Evolutionary conservation across 768 basidiomycete species (phyloP).

Genomic region (Tricholoma hemisulphureum): DNA sequence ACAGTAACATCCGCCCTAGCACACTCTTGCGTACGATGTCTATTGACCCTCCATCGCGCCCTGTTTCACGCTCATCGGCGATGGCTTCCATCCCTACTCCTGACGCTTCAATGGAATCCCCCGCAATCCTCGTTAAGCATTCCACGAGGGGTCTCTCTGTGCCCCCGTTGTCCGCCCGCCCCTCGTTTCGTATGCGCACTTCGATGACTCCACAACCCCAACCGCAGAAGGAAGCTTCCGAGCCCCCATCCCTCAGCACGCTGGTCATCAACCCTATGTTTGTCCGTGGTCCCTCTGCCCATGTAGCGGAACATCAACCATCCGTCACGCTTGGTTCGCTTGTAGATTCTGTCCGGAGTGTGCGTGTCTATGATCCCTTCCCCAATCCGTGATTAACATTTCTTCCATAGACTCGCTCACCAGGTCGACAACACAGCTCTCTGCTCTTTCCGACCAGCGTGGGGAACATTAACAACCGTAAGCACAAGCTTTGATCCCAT

Average conservation of each 20-base stretch:
- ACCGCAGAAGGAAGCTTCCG: constrained; percentile 50
- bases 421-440: constrained; percentile 50
- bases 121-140: constrained; percentile 24
- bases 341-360: constrained; percentile 53
- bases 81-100: constrained; percentile 40
- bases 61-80: constrained; percentile 39
- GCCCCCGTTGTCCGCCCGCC: constrained; percentile 46
- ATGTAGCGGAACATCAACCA: constrained; percentile 25
- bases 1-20: constrained; percentile 36
- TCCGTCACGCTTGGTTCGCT: constrained; percentile 59
- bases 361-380: constrained; percentile 33
- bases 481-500: constrained; percentile 15
- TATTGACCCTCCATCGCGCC: constrained; percentile 56
- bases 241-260: constrained; percentile 65
- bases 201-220: constrained; percentile 69
- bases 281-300: constrained; percentile 55
- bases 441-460: constrained; percentile 44
- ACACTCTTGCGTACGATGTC: constrained; percentile 63
- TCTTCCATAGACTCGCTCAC: constrained; percentile 44
- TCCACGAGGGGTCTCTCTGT: constrained; percentile 43
- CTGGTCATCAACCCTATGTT: constrained; percentile 69
- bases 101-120: constrained; percentile 39
- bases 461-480: constrained; percentile 31
- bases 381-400: constrained; percentile 1
- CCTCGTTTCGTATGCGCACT: constrained; percentile 60